Conservation (phyloP, 2,329 filamentous ascomycete species). For the Aspergillus ochraceus region DNA sequence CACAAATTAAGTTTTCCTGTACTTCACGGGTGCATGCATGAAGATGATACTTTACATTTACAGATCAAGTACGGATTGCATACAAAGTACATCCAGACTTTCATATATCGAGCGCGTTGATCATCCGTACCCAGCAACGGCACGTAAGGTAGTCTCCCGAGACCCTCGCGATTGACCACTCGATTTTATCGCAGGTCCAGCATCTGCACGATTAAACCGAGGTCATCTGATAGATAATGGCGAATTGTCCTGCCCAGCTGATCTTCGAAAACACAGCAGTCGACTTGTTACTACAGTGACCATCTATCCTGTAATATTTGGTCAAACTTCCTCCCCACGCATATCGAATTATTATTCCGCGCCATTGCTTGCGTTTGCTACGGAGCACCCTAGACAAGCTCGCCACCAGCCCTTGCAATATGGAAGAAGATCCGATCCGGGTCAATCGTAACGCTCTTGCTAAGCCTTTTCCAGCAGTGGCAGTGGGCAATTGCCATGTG, state of each 20-base stretch:
- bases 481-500: background rate
- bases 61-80: background rate
- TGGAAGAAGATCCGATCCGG: background rate
- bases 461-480: background rate
- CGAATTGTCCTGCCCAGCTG: background rate
- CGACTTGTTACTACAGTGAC: background rate
- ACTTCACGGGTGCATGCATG: background rate
- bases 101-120: background rate
- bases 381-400: background rate
- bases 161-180: background rate
- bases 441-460: constrained; percentile 1
- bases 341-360: background rate
- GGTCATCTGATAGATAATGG: background rate
- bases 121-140: background rate
- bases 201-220: background rate
- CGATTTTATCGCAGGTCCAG: no score
- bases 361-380: background rate
- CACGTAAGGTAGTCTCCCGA: background rate
- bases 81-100: background rate
- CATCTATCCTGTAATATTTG: background rate
- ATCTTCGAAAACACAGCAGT: background rate
- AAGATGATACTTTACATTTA: background rate
- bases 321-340: background rate
- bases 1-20: background rate
- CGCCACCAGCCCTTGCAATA: background rate